Conservation (phyloP, 2,329 filamentous ascomycete genomes). For the Fusarium sp. region DNA sequence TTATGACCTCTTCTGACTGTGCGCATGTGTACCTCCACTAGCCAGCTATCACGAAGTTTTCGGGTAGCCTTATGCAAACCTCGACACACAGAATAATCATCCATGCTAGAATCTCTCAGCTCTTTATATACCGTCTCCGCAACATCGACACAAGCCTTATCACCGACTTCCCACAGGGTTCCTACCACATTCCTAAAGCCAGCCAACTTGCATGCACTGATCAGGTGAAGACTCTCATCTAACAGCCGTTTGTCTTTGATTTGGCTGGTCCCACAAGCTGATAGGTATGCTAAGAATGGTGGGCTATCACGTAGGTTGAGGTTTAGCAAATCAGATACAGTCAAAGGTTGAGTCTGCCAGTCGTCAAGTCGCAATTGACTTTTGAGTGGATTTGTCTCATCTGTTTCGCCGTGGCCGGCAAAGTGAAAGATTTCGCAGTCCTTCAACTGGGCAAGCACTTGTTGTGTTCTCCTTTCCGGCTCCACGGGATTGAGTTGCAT, state of each 20-base stretch:
- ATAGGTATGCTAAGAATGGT: neutral
- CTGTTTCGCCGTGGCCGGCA: neutral
- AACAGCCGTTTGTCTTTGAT: neutral
- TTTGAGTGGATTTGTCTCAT: fast-evolving
- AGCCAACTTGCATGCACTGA: neutral
- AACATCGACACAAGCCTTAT: neutral
- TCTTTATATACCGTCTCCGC: neutral
- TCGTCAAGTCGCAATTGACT: neutral
- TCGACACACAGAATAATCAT: neutral
- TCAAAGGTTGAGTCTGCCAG: neutral
- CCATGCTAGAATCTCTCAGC: neutral
- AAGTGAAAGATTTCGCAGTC: neutral
- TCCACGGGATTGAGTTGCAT: neutral
- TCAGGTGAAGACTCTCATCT: neutral
- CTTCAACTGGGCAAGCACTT: neutral
- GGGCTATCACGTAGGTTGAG: neutral
- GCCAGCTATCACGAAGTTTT: neutral
- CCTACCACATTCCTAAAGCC: neutral
- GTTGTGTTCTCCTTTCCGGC: neutral
- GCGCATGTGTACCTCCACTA: too few species aligned
- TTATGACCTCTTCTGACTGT: fast-evolving
- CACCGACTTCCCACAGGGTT: neutral
- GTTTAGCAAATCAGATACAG: neutral
- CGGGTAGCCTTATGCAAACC: neutral
- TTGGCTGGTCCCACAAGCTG: slow-evolving; percentile 1